These are phyloP conservation scores for Piloderma croceum DNA, from an alignment of 768 basidiomycete species.

Conservation along the genomic window DNA sequence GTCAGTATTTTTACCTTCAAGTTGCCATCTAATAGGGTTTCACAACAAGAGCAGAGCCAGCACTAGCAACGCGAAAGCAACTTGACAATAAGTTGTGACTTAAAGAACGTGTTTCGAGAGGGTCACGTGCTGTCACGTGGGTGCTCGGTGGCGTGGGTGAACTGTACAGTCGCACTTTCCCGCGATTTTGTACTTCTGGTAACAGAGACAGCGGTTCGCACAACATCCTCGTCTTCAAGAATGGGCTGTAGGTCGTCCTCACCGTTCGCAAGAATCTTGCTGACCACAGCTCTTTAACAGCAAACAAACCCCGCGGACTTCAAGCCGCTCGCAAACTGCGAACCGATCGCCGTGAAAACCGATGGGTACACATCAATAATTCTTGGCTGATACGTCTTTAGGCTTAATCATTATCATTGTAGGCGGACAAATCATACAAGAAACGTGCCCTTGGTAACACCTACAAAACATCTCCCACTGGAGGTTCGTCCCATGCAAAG, in stretches of 20 bases:
- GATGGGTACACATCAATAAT: conserved; percentile 88
- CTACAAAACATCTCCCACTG: conserved; percentile 99
- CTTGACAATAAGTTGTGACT: no score
- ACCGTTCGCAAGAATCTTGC: conserved; percentile 3
- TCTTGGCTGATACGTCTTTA: conserved; percentile 10
- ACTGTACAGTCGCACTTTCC: no score
- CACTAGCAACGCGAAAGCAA: no score
- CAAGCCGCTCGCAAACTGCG: conserved; percentile 99
- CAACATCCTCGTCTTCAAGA: conserved; percentile 54
- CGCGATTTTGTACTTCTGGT: no score
- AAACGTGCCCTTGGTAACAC: conserved; percentile 99
- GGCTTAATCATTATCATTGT: conserved; percentile 8
- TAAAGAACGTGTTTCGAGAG: no score
- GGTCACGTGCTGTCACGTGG: no score
- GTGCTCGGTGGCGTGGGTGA: no score
- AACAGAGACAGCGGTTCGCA: no score
- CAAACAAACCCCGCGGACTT: conserved; percentile 98
- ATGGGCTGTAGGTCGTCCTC: conserved; percentile 74
- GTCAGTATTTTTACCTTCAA: no score
- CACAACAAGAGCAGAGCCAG: no score
- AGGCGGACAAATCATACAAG: conserved; percentile 99
- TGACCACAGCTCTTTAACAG: conserved; percentile 32
- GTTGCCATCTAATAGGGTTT: no score
- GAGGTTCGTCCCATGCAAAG: conserved; percentile 99
- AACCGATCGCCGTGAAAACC: conserved; percentile 88